Percentiles rank a stretch among this genome's conserved stretches.
Evolutionary conservation across 345 rosid species (phyloP).

Genomic region (Camelina laxa): DNA sequence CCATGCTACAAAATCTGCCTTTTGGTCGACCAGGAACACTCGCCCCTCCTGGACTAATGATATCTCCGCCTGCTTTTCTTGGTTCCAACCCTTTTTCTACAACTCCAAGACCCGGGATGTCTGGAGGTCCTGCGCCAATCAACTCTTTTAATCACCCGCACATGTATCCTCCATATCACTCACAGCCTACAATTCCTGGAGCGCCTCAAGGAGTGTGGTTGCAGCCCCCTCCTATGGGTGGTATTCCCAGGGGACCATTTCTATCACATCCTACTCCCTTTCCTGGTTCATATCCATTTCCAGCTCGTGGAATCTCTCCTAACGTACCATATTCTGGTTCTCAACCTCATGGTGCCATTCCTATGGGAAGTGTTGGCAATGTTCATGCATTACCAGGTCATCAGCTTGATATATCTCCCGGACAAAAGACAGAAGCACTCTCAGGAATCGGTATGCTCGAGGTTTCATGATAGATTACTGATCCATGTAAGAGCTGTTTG

Average conservation of each 20-base stretch:
- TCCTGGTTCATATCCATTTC: slow-evolving; percentile 62
- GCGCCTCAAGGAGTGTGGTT: slow-evolving; percentile 75
- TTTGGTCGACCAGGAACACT: slow-evolving; percentile 52
- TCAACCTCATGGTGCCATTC: slow-evolving; percentile 64
- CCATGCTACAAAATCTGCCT: slow-evolving; percentile 44
- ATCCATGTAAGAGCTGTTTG: slow-evolving; percentile 68
- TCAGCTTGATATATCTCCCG: slow-evolving; percentile 51
- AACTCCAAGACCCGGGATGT: slow-evolving; percentile 52
- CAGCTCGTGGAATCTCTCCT: slow-evolving; percentile 53
- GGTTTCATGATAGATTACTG: slow-evolving; percentile 76
- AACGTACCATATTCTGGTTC: slow-evolving; percentile 58
- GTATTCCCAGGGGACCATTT: slow-evolving; percentile 63
- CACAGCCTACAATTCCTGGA: slow-evolving; percentile 65
- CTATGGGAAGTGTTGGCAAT: slow-evolving; percentile 53
- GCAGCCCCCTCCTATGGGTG: slow-evolving; percentile 75
- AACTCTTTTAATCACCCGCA: slow-evolving; percentile 63
- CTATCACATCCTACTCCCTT: slow-evolving; percentile 64
- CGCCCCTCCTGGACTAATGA: slow-evolving; percentile 53
- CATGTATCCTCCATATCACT: slow-evolving; percentile 61
- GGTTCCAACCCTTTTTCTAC: slow-evolving; percentile 53
- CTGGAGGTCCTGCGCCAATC: slow-evolving; percentile 48
- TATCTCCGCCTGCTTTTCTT: slow-evolving; percentile 46
- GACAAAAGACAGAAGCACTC: slow-evolving; percentile 57
- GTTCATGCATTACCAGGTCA: slow-evolving; percentile 50
- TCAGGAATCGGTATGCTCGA: slow-evolving; percentile 83